A percentile compares a stretch with the other conserved stretches of the same genome.
Conservation (phyloP, 164 flowering plant species). For the Paratinospora sagittata region DNA sequence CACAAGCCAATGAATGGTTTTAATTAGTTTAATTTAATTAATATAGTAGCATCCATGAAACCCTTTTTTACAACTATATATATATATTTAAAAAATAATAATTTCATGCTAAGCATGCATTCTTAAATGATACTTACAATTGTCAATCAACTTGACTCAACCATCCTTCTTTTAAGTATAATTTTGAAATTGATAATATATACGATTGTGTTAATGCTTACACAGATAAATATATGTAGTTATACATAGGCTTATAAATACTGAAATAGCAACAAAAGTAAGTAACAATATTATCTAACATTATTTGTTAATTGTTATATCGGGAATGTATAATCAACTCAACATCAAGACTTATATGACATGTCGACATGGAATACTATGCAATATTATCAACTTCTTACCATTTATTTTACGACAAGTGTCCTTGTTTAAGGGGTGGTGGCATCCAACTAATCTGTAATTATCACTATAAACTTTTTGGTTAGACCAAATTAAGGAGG, state of each 20-base stretch:
- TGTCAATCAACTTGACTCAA: no score
- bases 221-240: no score
- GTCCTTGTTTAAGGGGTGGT: not conserved
- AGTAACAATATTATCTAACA: not conserved
- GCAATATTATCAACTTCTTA: not conserved
- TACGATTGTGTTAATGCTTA: no score
- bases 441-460: not conserved
- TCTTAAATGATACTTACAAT: no score
- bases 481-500: not conserved
- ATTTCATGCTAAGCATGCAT: no score
- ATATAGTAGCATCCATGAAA: no score
- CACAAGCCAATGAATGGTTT: not conserved
- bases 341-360: not conserved
- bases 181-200: no score
- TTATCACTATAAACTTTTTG: constrained; percentile 2
- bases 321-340: not conserved
- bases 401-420: not conserved
- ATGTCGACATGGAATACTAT: not conserved
- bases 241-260: no score
- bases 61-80: no score
- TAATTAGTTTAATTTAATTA: not conserved
- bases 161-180: no score
- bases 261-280: no score
- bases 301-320: not conserved
- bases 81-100: no score